Conservation (phyloP, 164 flowering plant species). For the Macadamia tetraphylla region DNA sequence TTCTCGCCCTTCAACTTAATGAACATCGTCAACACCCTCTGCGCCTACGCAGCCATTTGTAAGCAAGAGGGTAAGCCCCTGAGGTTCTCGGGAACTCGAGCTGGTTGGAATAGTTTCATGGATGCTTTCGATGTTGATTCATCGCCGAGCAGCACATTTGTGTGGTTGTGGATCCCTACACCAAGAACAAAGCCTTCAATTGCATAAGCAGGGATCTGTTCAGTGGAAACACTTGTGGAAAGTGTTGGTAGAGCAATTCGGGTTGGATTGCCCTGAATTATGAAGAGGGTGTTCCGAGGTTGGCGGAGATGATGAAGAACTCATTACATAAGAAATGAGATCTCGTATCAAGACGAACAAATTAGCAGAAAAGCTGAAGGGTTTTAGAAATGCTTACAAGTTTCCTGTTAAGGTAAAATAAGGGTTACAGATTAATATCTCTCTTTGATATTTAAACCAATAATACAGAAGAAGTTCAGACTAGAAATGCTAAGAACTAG, state of each 20-base stretch:
- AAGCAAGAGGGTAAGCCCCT: constrained; percentile 54
- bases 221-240: constrained; percentile 83
- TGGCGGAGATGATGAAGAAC: constrained; percentile 63
- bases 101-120: constrained; percentile 50
- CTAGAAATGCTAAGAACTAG: too few species aligned
- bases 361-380: too few species aligned
- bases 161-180: constrained; percentile 72
- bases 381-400: too few species aligned
- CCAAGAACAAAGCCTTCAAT: constrained; percentile 74
- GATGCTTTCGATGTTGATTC: constrained; percentile 67
- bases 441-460: too few species aligned
- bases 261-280: constrained; percentile 40
- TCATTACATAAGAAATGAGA: constrained; percentile 61
- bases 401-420: too few species aligned
- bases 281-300: constrained; percentile 33
- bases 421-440: too few species aligned
- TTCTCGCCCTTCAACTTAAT: constrained; percentile 71
- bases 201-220: constrained; percentile 71
- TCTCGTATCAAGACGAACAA: too few species aligned
- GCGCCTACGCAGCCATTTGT: constrained; percentile 71
- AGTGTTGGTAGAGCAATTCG: constrained; percentile 69
- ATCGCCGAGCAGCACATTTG: constrained; percentile 86
- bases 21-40: constrained; percentile 57
- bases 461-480: too few species aligned
- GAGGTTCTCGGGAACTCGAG: constrained; percentile 51